Percentiles rank a stretch among this genome's conserved stretches.
Conservation (phyloP, 176 grass and related monocot genomes). For the Metroxylon sagu region DNA sequence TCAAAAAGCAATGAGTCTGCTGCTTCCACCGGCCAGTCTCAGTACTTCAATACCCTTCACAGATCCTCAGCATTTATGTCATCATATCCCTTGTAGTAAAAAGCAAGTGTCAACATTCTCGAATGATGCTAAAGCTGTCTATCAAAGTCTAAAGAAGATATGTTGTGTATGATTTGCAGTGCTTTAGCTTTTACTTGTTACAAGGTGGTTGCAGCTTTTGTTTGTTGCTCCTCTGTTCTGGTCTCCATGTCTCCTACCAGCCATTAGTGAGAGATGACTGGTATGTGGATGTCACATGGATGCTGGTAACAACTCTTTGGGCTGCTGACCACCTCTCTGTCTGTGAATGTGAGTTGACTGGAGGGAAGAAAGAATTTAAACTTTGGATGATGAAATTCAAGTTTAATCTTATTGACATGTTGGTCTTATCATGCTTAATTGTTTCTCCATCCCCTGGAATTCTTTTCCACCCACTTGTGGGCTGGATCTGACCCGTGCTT, state of each 20-base stretch:
- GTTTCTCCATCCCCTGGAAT: constrained; percentile 2
- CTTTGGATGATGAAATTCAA: not conserved
- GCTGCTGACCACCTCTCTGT: constrained; percentile 11
- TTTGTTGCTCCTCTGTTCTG: constrained; percentile 20
- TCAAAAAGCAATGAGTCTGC: constrained; percentile 22
- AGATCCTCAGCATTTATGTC: constrained; percentile 6
- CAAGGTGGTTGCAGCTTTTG: constrained; percentile 45
- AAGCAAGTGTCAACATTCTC: constrained; percentile 54
- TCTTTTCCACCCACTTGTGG: constrained; percentile 4
- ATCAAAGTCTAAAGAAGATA: constrained; percentile 44
- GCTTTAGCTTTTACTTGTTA: constrained; percentile 39
- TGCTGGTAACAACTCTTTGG: constrained; percentile 17
- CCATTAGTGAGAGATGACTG: constrained; percentile 6
- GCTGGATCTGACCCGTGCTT: constrained; percentile 7
- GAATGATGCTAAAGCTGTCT: constrained; percentile 35
- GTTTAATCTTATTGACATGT: not conserved
- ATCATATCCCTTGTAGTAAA: constrained; percentile 72
- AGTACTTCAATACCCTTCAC: constrained; percentile 25
- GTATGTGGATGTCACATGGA: constrained; percentile 39
- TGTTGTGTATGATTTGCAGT: constrained; percentile 47
- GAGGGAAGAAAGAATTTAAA: not conserved
- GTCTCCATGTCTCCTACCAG: constrained; percentile 26
- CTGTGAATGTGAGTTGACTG: not conserved
- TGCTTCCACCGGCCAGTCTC: not conserved
- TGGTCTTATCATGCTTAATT: constrained; percentile 13